These are phyloP conservation scores for Flaveria floridana DNA, from an alignment of 140 eudicot genomes.

Conservation along the genomic window DNA sequence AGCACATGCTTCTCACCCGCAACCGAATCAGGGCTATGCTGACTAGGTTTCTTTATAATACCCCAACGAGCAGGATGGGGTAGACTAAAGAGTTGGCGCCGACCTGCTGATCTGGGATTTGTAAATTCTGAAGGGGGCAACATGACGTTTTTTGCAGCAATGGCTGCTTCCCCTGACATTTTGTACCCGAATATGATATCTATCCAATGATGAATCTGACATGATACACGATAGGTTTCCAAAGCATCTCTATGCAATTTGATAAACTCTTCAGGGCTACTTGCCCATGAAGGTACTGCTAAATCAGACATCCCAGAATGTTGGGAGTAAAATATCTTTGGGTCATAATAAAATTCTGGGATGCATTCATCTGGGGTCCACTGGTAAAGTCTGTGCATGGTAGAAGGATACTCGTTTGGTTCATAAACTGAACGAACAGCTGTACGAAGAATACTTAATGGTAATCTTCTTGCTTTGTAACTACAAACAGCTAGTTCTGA, in stretches of 20 bases:
- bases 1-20: conserved; percentile 29
- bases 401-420: conserved; percentile 96
- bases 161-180: conserved; percentile 89
- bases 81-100: conserved; percentile 80
- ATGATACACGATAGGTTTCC: conserved; percentile 76
- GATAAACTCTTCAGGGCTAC: conserved; percentile 78
- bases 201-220: conserved; percentile 83
- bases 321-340: conserved; percentile 61
- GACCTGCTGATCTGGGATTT: conserved; percentile 63
- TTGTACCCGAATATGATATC: conserved; percentile 92
- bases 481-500: conserved; percentile 99
- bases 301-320: conserved; percentile 89
- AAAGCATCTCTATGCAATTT: conserved; percentile 80
- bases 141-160: conserved; percentile 92
- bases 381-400: conserved; percentile 91
- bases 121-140: conserved; percentile 68
- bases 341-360: conserved; percentile 90
- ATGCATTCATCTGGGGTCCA: conserved; percentile 99
- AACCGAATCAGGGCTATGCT: conserved; percentile 13
- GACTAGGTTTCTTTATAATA: conserved; percentile 30
- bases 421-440: conserved; percentile 98
- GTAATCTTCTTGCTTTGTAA: conserved; percentile 95
- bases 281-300: conserved; percentile 91
- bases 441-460: conserved; percentile 73
- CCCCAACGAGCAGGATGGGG: conserved; percentile 88